Base-by-base conservation (phyloP, 2,329 filamentous ascomycete genomes). In the Talaromyces sp. region DNA sequence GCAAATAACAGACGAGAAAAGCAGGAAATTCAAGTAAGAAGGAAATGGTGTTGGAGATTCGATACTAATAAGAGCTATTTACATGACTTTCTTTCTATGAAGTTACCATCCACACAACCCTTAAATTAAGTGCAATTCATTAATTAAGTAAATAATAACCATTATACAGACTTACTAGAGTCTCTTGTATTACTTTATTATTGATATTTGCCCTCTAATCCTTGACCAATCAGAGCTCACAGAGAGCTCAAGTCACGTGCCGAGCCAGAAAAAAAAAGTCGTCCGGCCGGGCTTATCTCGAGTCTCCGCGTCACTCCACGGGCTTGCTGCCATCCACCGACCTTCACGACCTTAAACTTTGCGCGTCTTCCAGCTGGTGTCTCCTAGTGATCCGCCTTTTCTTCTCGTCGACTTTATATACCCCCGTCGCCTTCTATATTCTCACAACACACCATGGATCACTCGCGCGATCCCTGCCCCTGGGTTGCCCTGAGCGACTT, bases 401-500 rank as follows among this genome's bases (percentile, higher is more conserved):
- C 34, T 31, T 59, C 28, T 28, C 31, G 60, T 28, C 31, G 60
- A 56, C 30, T 33, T 27, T 40, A 47, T 27, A 47, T 47, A 47
- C 23, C 10, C 30, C 51, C 14, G 4, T 59, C 23, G n/a, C 57
- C 33, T 31, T 59, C 52, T 16, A 10, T 42, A 34, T 33, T 53
- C 50, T 30, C 31, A 33, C 16, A 44, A 56, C 9, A 61, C 31
- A 57, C 55, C 34, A 62, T 62, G 61, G 61, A 62, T 57, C 61
- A 62, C 57, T 62, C 61, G 12, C 61, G 61, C 56, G 61, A 62
- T 62, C 61, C 61, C 44, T 62, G 61, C 12, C 61, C 61, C 52
- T 62, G 62, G 89, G 93, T 98, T 73, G 90, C 95, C 67, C 85
- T 98, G 68, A 96, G 93, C 80, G 95, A 99, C 81, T 98, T 98